A percentile compares a stretch with the other conserved stretches of the same genome.
Evolutionary conservation across 208 protist genomes (phyloP).

Genomic region (Porcisia deanei): DNA sequence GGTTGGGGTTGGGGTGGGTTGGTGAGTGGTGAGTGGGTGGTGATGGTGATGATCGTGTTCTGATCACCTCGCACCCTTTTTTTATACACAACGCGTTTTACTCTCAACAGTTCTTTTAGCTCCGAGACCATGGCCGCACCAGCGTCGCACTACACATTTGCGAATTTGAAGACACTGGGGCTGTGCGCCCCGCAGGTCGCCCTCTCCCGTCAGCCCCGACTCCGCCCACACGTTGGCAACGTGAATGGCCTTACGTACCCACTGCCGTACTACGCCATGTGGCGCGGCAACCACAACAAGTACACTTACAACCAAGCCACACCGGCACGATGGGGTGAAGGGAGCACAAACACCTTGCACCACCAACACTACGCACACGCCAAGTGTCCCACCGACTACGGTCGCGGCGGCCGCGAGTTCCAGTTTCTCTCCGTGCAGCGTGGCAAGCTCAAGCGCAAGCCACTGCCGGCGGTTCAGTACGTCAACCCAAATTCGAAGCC

Average conservation of each 20-base stretch:
- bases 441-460: slow-evolving; percentile 80
- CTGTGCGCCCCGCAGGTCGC: slow-evolving; percentile 67
- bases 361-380: slow-evolving; percentile 91
- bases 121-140: slow-evolving; percentile 33
- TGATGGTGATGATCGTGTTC: too few species aligned
- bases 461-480: slow-evolving; percentile 86
- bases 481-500: slow-evolving; percentile 69
- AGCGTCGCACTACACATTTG: slow-evolving; percentile 71
- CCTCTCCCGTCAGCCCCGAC: slow-evolving; percentile 78
- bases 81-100: neutral
- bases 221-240: slow-evolving; percentile 68
- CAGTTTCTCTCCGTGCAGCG: slow-evolving; percentile 67
- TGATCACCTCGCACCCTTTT: neutral
- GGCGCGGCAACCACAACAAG: slow-evolving; percentile 88
- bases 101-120: too few species aligned
- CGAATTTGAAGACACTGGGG: slow-evolving; percentile 61
- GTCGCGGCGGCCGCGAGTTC: slow-evolving; percentile 86
- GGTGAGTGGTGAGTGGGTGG: too few species aligned
- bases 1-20: neutral
- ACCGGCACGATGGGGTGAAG: slow-evolving; percentile 80
- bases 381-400: slow-evolving; percentile 91
- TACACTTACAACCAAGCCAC: slow-evolving; percentile 87
- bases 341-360: slow-evolving; percentile 74
- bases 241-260: slow-evolving; percentile 80
- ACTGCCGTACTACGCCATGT: slow-evolving; percentile 91